A percentile compares a stretch with the other conserved stretches of the same genome.
Conservation (phyloP, 208 protist species). For the Crithidia sp. region DNA sequence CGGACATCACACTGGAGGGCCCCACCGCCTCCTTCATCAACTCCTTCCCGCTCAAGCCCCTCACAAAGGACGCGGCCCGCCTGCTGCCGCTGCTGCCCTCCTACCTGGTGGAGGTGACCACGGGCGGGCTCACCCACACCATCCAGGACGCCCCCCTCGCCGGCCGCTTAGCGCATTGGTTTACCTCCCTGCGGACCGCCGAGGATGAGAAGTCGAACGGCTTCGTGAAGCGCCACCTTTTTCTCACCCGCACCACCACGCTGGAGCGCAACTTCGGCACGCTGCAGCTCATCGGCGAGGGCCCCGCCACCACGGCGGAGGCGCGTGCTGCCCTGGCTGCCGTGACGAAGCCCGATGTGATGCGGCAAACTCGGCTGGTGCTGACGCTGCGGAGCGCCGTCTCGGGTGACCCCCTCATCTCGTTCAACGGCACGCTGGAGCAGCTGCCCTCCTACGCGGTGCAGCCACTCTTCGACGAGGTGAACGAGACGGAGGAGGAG, state of each 20-base stretch:
- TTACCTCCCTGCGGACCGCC: constrained; percentile 10
- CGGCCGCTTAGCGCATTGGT: constrained; percentile 24
- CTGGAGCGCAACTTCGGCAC: constrained; percentile 46
- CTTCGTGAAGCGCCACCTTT: constrained; percentile 36
- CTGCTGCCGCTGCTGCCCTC: constrained; percentile 27
- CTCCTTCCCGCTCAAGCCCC: constrained; percentile 13
- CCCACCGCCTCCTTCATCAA: constrained; percentile 25
- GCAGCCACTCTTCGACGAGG: constrained; percentile 1
- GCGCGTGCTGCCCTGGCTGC: not conserved
- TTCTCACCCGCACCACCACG: constrained; percentile 26
- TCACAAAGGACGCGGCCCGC: constrained; percentile 14
- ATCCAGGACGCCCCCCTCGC: constrained; percentile 27
- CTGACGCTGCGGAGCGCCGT: constrained; percentile 17
- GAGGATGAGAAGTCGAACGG: constrained; percentile 12
- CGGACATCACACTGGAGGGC: constrained; percentile 16
- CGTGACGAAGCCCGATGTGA: not conserved
- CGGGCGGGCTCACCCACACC: constrained; percentile 68
- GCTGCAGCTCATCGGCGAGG: constrained; percentile 24
- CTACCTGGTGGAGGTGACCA: constrained; percentile 65
- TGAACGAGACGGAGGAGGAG: constrained; percentile 2
- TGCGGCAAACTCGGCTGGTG: constrained; percentile 23
- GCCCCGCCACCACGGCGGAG: not conserved
- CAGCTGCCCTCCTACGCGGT: constrained; percentile 34
- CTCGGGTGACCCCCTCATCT: constrained; percentile 14
- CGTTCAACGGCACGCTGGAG: constrained; percentile 16